Percentiles rank a stretch among this genome's conserved stretches.
Conservation (phyloP, 202 grass and related monocot species). For the Saccharum hybrid region DNA sequence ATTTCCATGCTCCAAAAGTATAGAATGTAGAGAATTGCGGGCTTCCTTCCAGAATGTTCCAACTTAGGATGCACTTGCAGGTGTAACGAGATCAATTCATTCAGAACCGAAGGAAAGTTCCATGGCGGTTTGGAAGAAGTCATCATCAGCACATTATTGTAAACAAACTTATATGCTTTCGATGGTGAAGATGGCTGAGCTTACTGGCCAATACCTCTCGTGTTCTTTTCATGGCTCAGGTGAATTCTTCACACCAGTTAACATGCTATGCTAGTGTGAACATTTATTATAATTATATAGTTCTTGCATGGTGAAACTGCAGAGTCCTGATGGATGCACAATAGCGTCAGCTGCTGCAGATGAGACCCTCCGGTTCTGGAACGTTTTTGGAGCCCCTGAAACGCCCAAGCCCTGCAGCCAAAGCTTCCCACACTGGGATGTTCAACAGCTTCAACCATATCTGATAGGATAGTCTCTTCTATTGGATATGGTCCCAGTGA, state of each 20-base stretch:
- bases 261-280: slow-evolving; percentile 28
- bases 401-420: slow-evolving; percentile 58
- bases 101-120: too few species aligned
- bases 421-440: slow-evolving; percentile 55
- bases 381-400: slow-evolving; percentile 80
- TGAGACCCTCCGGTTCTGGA: slow-evolving; percentile 59
- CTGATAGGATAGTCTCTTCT: slow-evolving; percentile 42
- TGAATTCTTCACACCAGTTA: too few species aligned
- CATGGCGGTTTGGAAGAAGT: too few species aligned
- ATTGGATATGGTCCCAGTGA: slow-evolving; percentile 13
- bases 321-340: slow-evolving; percentile 91
- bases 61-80: too few species aligned
- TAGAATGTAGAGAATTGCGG: too few species aligned
- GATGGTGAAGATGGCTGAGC: slow-evolving; percentile 67
- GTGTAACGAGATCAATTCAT: too few species aligned
- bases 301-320: slow-evolving; percentile 37
- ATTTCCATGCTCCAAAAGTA: too few species aligned
- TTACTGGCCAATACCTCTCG: slow-evolving; percentile 81
- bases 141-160: too few species aligned
- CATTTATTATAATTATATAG: slow-evolving; percentile 32
- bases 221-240: slow-evolving; percentile 70
- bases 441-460: slow-evolving; percentile 89
- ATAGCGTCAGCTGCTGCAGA: slow-evolving; percentile 72
- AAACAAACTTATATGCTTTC: too few species aligned
- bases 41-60: too few species aligned